A percentile compares a stretch with the other conserved stretches of the same genome.
Evolutionary conservation across 2,329 filamentous ascomycete species (phyloP).

Genomic region (Aureobasidium sp.): DNA sequence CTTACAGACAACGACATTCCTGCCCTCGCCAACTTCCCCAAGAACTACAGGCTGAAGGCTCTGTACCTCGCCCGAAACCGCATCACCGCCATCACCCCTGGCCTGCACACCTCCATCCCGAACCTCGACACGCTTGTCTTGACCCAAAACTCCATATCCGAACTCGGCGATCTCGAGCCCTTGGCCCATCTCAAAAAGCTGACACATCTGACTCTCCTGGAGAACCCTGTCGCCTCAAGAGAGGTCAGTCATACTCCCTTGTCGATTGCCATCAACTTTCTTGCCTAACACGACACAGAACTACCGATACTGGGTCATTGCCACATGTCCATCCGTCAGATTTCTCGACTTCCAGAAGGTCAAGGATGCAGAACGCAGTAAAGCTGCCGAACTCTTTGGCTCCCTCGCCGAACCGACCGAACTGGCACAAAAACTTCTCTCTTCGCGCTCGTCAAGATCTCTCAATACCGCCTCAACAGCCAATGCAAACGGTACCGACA

Average conservation of each 20-base stretch:
- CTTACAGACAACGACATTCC: slow-evolving; percentile 97
- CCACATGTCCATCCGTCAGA: slow-evolving; percentile 73
- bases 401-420: slow-evolving; percentile 63
- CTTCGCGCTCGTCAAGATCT: slow-evolving; percentile 71
- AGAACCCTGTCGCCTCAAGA: slow-evolving; percentile 87
- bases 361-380: slow-evolving; percentile 72
- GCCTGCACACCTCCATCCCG: slow-evolving; percentile 67
- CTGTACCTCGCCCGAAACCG: slow-evolving; percentile 87
- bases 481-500: slow-evolving; percentile 33
- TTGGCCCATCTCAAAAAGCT: slow-evolving; percentile 61
- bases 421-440: slow-evolving; percentile 76
- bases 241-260: slow-evolving; percentile 57
- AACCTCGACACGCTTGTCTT: slow-evolving; percentile 77
- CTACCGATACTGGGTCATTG: slow-evolving; percentile 88
- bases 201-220: slow-evolving; percentile 72
- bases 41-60: slow-evolving; percentile 79
- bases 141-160: slow-evolving; percentile 71
- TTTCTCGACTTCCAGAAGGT: slow-evolving; percentile 93
- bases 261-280: not conserved
- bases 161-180: slow-evolving; percentile 84
- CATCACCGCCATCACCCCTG: slow-evolving; percentile 70
- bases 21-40: slow-evolving; percentile 82
- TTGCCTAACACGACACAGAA: slow-evolving; percentile 48
- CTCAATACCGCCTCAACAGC: slow-evolving; percentile 38
- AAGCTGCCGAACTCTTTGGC: slow-evolving; percentile 77